phyloP scores from a whole-genome alignment of 768 basidiomycete genomes.

The Pleurotus giganteus region DNA sequence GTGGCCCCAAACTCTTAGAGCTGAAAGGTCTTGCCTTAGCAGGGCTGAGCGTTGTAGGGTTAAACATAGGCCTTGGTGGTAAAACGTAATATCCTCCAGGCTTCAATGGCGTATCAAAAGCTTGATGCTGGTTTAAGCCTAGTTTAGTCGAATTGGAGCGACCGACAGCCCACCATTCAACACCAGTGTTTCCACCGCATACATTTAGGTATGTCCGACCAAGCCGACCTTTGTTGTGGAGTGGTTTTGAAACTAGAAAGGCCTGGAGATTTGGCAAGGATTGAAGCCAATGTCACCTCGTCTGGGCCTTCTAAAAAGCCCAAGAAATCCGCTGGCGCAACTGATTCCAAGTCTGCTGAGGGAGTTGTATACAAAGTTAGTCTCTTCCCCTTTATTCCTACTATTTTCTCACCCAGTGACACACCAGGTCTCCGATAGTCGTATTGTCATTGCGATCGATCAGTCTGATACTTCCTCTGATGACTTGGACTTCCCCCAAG shows the following conservation, averaged over 20 bases:
- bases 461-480: constrained; percentile 54
- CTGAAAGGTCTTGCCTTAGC: constrained; percentile 80
- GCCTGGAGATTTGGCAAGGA: constrained; percentile 84
- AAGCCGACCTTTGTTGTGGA: not conserved
- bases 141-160: constrained; percentile 88
- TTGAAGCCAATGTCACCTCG: constrained; percentile 66
- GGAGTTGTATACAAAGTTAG: constrained; percentile 86
- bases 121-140: constrained; percentile 31
- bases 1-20: constrained; percentile 82
- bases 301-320: constrained; percentile 37
- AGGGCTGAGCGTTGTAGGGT: constrained; percentile 64
- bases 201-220: constrained; percentile 59
- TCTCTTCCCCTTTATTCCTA: not conserved
- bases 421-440: constrained; percentile 71
- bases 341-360: constrained; percentile 47
- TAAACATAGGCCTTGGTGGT: constrained; percentile 88
- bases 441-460: constrained; percentile 80
- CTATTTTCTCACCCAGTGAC: constrained; percentile 5
- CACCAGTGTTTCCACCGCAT: constrained; percentile 77
- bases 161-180: constrained; percentile 75
- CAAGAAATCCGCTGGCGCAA: constrained; percentile 39
- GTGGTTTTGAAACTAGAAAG: constrained; percentile 32
- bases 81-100: constrained; percentile 64
- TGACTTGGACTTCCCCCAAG: constrained; percentile 80
- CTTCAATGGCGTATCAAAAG: constrained; percentile 3